Evolutionary conservation across 129 eudicot genomes (phyloP).

Genomic region (Smallanthus sonchifolius): DNA sequence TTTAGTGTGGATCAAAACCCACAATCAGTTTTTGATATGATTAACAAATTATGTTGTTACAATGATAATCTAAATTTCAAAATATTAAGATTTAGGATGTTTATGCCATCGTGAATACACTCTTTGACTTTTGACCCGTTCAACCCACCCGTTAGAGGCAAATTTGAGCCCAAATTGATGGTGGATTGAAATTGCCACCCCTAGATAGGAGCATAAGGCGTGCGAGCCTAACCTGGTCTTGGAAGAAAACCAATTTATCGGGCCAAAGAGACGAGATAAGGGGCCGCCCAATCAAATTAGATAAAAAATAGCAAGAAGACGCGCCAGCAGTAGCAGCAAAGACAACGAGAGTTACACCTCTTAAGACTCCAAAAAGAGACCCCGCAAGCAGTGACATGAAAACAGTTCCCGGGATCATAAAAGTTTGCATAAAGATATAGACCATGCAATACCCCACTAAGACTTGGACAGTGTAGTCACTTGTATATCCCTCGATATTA

Average conservation of each 20-base stretch:
- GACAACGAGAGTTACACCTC: constrained; percentile 79
- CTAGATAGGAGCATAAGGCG: neutral
- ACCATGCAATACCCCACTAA: constrained; percentile 76
- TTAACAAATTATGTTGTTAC: neutral
- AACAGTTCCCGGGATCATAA: constrained; percentile 96
- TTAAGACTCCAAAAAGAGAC: constrained; percentile 76
- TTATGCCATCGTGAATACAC: neutral
- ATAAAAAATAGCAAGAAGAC: constrained; percentile 80
- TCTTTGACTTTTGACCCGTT: neutral
- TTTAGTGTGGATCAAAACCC: neutral
- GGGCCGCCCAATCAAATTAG: constrained; percentile 85
- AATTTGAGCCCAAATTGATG: neutral
- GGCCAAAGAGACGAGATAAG: constrained; percentile 84
- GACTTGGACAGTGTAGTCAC: constrained; percentile 82
- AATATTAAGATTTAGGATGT: neutral
- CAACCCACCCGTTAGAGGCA: neutral
- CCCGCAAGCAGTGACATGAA: constrained; percentile 94
- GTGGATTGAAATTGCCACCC: neutral
- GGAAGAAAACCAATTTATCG: constrained; percentile 70
- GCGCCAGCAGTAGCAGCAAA: constrained; percentile 90
- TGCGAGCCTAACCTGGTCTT: constrained; percentile 57
- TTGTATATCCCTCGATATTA: constrained; percentile 82
- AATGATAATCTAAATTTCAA: neutral
- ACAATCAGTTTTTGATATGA: neutral
- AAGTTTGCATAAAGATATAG: constrained; percentile 94